phyloP scores from a whole-genome alignment of 2,329 filamentous ascomycete species.

The Colletotrichum sp. region DNA sequence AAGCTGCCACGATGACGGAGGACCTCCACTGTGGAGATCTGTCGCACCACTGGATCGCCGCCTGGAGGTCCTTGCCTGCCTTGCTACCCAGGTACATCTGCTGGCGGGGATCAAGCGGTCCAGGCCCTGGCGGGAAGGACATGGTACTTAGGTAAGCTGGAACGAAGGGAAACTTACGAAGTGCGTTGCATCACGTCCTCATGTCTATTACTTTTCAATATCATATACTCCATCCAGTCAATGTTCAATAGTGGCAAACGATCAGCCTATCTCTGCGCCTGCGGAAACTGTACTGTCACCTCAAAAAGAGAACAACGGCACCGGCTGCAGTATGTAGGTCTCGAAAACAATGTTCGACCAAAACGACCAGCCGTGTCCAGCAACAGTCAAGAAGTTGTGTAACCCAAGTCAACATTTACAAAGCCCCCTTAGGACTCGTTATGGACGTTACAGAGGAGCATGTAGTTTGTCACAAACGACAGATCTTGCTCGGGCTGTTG shows the following conservation, averaged over 20 bases:
- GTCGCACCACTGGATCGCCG: neutral
- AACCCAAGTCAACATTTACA: neutral
- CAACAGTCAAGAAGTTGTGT: neutral
- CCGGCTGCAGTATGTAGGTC: neutral
- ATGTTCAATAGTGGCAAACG: neutral
- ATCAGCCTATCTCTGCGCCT: neutral
- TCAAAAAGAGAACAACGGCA: neutral
- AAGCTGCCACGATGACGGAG: neutral
- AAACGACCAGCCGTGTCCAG: neutral
- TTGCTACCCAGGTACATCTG: neutral
- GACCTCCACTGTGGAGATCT: conserved; percentile 1
- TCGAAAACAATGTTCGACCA: neutral
- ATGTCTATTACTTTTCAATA: neutral
- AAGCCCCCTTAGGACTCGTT: neutral
- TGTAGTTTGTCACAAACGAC: neutral
- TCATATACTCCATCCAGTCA: neutral
- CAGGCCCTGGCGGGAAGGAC: neutral
- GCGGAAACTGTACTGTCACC: neutral
- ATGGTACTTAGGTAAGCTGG: neutral
- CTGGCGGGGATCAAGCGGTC: neutral
- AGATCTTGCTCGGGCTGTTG: neutral
- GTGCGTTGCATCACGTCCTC: neutral
- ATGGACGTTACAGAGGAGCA: neutral
- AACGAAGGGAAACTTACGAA: neutral
- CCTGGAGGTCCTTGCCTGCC: neutral